Evolutionary conservation across 768 basidiomycete genomes (phyloP).

Genomic region (Trametes elegans): DNA sequence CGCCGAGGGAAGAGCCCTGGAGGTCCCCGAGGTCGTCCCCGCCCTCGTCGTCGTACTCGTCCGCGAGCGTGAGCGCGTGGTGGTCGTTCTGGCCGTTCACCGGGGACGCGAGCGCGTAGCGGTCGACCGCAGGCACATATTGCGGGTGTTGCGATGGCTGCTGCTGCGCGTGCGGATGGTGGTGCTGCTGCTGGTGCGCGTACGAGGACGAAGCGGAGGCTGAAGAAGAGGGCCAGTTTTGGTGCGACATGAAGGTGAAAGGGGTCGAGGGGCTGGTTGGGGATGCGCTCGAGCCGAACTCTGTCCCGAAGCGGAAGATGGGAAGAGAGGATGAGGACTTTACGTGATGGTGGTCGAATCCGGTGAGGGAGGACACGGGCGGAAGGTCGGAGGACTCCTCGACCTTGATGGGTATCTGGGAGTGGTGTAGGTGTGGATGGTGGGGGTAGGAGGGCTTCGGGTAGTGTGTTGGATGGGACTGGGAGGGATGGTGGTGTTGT

Average conservation of each 20-base stretch:
- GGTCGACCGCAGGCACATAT: constrained; percentile 14
- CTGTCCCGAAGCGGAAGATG: constrained; percentile 23
- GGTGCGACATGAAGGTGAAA: constrained; percentile 28
- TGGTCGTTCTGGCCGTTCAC: constrained; percentile 12
- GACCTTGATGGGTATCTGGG: constrained; percentile 23
- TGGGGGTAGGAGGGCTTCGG: constrained; percentile 13
- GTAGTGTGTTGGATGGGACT: constrained; percentile 1
- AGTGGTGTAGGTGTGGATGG: constrained; percentile 10
- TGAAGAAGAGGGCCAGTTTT: constrained; percentile 20
- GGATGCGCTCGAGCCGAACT: constrained; percentile 18
- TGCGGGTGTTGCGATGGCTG: constrained; percentile 2
- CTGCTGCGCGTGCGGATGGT: not conserved
- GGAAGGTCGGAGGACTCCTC: constrained; percentile 25
- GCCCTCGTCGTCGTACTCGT: constrained; percentile 50
- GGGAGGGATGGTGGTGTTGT: constrained; percentile 3
- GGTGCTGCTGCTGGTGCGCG: constrained; percentile 18
- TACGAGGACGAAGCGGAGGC: constrained; percentile 22
- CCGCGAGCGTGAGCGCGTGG: constrained; percentile 22
- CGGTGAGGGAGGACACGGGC: constrained; percentile 13
- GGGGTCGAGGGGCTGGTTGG: constrained; percentile 22
- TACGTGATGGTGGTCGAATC: constrained; percentile 16
- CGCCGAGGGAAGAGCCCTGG: constrained; percentile 29
- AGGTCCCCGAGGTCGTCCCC: constrained; percentile 60
- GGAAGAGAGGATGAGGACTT: constrained; percentile 13
- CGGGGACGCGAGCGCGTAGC: constrained; percentile 42